Percentiles rank a stretch among this genome's conserved stretches.
These are phyloP conservation scores for Apiospora phragmitis DNA, from an alignment of 2,329 filamentous ascomycete genomes.

Conservation along the genomic window DNA sequence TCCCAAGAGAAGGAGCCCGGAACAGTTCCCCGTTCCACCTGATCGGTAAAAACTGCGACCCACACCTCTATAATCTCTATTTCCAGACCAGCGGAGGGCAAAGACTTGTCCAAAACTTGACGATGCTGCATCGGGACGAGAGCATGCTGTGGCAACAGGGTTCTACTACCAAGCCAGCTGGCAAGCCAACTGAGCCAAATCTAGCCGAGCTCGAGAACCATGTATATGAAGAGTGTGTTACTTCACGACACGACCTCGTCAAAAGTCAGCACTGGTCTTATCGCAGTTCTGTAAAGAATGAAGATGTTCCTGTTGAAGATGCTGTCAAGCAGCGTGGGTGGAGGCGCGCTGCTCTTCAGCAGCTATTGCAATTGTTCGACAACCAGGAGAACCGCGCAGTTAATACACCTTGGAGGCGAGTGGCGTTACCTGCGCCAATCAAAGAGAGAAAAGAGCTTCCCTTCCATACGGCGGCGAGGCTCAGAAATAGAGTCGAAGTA, in stretches of 20 bases:
- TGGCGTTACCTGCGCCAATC: conserved; percentile 35
- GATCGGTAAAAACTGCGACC: background rate
- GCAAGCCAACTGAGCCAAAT: background rate
- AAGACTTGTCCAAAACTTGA: background rate
- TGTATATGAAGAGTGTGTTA: background rate
- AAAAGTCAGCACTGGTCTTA: background rate
- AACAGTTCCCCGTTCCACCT: background rate
- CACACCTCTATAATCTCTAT: background rate
- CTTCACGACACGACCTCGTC: background rate
- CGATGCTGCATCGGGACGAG: background rate
- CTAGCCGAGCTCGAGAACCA: background rate
- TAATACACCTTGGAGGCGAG: conserved; percentile 37
- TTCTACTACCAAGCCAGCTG: background rate
- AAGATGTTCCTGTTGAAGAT: no score
- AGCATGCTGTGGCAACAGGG: background rate
- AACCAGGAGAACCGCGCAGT: conserved; percentile 38
- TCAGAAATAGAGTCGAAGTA: conserved; percentile 9
- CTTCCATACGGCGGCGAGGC: conserved; percentile 21
- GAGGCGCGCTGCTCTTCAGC: conserved; percentile 45
- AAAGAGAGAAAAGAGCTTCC: conserved; percentile 25
- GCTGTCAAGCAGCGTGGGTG: background rate
- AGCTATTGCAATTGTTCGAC: conserved; percentile 39
- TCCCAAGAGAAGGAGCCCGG: conserved; percentile 10
- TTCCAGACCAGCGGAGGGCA: background rate
- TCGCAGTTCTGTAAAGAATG: background rate